These are phyloP conservation scores for Cercospora nicotianae DNA, from an alignment of 2,329 filamentous ascomycete species.

Conservation along the genomic window DNA sequence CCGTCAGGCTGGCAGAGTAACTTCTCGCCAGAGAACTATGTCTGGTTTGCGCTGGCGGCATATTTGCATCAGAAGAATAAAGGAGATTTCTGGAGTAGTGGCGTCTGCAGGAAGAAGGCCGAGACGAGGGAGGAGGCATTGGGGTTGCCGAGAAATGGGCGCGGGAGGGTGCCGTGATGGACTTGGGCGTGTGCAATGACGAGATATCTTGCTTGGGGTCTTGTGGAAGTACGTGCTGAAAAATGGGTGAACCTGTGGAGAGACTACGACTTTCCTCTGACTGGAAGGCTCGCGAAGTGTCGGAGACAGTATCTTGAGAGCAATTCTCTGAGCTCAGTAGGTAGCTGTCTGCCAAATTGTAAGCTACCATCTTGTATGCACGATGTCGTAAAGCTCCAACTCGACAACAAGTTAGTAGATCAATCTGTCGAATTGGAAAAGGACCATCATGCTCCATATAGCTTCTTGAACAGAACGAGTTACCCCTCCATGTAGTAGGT, in stretches of 20 bases:
- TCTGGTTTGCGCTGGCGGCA: conserved; percentile 10
- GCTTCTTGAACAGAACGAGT: neutral
- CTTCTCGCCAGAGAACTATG: conserved; percentile 16
- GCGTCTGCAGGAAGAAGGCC: neutral
- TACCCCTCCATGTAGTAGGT: neutral
- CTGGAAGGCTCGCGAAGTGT: neutral
- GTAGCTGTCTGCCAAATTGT: neutral
- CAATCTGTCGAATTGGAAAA: neutral
- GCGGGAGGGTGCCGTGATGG: neutral
- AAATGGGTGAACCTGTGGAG: neutral
- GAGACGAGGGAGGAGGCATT: conserved; percentile 12
- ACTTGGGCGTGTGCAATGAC: no score
- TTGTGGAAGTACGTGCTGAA: neutral
- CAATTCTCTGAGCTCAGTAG: neutral
- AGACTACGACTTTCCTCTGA: neutral
- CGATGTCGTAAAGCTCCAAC: neutral
- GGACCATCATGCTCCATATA: neutral
- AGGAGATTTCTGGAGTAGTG: conserved; percentile 8
- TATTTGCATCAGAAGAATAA: conserved; percentile 14
- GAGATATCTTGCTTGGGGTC: no score
- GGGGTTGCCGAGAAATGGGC: neutral
- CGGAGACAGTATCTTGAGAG: neutral
- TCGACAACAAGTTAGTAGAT: neutral
- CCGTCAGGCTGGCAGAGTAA: neutral
- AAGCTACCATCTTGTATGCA: neutral